phyloP scores from a whole-genome alignment of 176 grass and related monocot species.

The Guadua angustifolia region DNA sequence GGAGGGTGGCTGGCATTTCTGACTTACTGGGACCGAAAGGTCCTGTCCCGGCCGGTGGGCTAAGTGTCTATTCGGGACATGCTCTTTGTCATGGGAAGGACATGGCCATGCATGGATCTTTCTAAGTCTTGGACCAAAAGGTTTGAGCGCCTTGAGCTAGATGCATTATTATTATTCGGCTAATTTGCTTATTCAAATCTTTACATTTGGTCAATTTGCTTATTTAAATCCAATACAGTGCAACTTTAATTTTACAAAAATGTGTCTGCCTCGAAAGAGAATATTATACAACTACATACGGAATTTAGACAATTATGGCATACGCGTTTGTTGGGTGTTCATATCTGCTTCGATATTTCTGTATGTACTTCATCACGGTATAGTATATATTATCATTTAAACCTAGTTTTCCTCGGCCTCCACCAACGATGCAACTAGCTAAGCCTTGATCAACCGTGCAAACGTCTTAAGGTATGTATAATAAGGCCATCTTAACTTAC shows the following conservation, averaged over 20 bases:
- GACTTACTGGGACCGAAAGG: neutral
- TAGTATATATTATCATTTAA: neutral
- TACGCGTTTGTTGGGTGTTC: neutral
- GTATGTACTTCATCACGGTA: too few relatives aligned
- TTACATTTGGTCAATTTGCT: neutral
- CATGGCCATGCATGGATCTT: neutral
- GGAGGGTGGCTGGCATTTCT: neutral
- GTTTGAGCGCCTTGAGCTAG: neutral
- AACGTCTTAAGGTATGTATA: too few relatives aligned
- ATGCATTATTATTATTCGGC: neutral
- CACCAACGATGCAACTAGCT: fast-evolving
- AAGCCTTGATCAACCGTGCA: too few relatives aligned
- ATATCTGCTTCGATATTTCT: neutral
- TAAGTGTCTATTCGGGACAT: conserved; percentile 22
- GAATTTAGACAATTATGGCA: neutral
- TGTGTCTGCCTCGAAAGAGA: neutral
- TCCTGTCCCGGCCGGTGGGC: neutral
- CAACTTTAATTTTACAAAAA: neutral
- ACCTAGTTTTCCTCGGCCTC: neutral
- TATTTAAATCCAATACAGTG: neutral
- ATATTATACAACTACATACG: neutral
- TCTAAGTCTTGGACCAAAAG: neutral
- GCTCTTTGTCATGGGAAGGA: neutral
- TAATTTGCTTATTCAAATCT: neutral
- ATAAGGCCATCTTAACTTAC: too few relatives aligned